Evolutionary conservation across 257 asterid species (phyloP).

Genomic region (Misopates orontium): DNA sequence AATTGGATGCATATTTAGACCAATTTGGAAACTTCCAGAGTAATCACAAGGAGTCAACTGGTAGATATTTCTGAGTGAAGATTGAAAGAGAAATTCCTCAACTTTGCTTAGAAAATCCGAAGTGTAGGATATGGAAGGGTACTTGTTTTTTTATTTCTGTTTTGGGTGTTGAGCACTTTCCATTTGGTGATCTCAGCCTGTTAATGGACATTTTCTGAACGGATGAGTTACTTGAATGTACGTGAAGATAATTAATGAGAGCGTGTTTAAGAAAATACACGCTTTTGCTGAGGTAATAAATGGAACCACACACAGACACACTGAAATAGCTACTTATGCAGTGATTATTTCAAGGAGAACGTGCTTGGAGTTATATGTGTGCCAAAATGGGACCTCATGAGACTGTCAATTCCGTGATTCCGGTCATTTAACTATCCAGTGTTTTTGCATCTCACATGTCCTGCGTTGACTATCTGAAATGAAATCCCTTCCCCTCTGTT

Average conservation of each 20-base stretch:
- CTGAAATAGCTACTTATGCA: neutral
- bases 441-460: neutral
- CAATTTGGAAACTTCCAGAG: neutral
- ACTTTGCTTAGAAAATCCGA: neutral
- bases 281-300: neutral
- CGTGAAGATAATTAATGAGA: neutral
- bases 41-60: neutral
- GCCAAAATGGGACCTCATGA: neutral
- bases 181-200: neutral
- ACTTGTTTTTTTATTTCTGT: neutral
- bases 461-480: neutral
- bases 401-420: neutral
- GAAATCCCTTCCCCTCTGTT: neutral
- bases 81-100: neutral
- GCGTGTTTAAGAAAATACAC: neutral
- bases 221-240: neutral
- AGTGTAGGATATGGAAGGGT: neutral
- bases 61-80: neutral
- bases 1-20: neutral
- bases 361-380: neutral
- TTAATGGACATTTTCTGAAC: neutral
- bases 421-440: neutral
- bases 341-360: neutral
- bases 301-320: neutral
- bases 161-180: neutral